phyloP scores from a whole-genome alignment of 1,284 basidiomycete genomes.

The Dichomitus squalens region DNA sequence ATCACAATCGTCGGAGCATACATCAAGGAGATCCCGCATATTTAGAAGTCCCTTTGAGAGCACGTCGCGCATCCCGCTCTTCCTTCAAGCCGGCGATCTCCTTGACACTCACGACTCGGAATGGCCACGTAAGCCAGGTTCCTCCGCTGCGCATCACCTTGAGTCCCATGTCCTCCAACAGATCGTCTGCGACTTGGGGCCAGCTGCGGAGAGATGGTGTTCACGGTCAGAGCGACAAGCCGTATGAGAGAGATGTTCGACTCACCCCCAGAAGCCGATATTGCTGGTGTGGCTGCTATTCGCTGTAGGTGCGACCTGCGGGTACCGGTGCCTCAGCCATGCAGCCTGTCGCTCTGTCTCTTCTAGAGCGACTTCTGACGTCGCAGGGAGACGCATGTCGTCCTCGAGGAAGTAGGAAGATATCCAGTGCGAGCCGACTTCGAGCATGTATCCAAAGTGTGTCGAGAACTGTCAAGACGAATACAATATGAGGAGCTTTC shows the following conservation, averaged over 20 bases:
- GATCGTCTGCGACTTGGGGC: conserved; percentile 57
- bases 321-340: conserved; percentile 55
- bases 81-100: conserved; percentile 50
- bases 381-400: conserved; percentile 46
- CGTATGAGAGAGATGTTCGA: neutral
- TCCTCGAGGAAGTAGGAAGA: conserved; percentile 63
- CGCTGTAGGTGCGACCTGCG: conserved; percentile 44
- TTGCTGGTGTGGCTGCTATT: conserved; percentile 50
- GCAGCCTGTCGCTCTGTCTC: conserved; percentile 44
- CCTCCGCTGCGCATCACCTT: conserved; percentile 54
- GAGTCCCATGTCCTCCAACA: conserved; percentile 61
- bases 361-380: conserved; percentile 44
- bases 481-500: neutral
- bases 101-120: conserved; percentile 48
- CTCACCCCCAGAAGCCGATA: conserved; percentile 49
- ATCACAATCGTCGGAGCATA: no score
- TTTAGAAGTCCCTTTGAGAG: no score
- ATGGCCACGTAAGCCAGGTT: conserved; percentile 62
- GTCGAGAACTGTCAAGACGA: neutral
- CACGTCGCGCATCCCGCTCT: conserved; percentile 37
- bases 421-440: conserved; percentile 62
- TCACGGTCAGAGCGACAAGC: no score
- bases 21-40: no score
- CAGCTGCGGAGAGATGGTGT: conserved; percentile 46
- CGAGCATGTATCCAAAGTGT: conserved; percentile 55